These are phyloP conservation scores for Ustilago shanxiensis DNA, from an alignment of 1,284 basidiomycete species.

Conservation along the genomic window DNA sequence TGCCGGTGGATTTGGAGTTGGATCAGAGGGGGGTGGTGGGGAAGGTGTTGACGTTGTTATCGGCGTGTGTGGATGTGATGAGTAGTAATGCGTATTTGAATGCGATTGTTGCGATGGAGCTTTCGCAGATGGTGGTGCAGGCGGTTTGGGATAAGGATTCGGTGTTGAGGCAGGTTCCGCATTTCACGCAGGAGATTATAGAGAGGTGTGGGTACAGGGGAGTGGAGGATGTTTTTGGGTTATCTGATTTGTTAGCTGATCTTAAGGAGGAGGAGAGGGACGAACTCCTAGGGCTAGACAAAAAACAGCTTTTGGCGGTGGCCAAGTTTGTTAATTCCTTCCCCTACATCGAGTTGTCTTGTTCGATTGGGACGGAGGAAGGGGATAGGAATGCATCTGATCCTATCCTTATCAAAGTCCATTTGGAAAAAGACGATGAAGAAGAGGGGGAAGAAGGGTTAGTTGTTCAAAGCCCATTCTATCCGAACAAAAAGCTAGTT, in stretches of 20 bases:
- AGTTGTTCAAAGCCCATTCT: constrained; percentile 88
- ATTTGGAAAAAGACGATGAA: constrained; percentile 84
- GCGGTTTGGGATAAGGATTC: constrained; percentile 91
- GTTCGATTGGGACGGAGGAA: constrained; percentile 76
- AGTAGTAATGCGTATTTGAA: constrained; percentile 94
- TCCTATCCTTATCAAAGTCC: constrained; percentile 84
- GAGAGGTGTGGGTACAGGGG: constrained; percentile 79
- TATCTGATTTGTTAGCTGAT: constrained; percentile 64
- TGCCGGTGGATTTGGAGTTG: constrained; percentile 91
- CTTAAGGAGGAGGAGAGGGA: constrained; percentile 71
- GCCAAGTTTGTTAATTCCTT: constrained; percentile 77
- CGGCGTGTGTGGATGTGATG: constrained; percentile 94
- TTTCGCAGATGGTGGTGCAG: constrained; percentile 99
- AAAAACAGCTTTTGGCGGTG: constrained; percentile 74
- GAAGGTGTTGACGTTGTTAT: constrained; percentile 81
- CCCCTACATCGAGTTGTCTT: constrained; percentile 80
- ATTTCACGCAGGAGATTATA: constrained; percentile 83
- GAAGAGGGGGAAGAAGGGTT: constrained; percentile 75
- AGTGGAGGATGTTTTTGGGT: constrained; percentile 65
- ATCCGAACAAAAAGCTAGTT: constrained; percentile 88
- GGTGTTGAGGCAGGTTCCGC: constrained; percentile 88
- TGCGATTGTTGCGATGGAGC: constrained; percentile 95
- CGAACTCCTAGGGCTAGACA: constrained; percentile 80
- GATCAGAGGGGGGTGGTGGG: constrained; percentile 89
- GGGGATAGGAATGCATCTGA: constrained; percentile 76